These are phyloP conservation scores for Wilhelminamyces savonicus DNA, from an alignment of 805 yeast species.

Conservation along the genomic window DNA sequence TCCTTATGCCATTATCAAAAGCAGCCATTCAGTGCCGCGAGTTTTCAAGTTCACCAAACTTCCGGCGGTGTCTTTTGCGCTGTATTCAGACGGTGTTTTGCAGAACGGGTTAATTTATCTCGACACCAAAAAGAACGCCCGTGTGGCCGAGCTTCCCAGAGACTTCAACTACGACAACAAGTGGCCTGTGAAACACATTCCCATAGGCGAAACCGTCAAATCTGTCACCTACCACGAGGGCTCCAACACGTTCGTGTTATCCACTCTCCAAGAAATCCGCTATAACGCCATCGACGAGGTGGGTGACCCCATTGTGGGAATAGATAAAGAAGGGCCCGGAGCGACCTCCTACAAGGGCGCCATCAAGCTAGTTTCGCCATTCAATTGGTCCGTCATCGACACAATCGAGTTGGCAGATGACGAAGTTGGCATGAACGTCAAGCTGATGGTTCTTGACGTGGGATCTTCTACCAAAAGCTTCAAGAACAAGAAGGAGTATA, in stretches of 20 bases:
- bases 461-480: slow-evolving; percentile 36
- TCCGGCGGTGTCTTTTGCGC: slow-evolving; percentile 62
- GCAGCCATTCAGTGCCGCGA: slow-evolving; percentile 56
- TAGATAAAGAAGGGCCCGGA: slow-evolving; percentile 42
- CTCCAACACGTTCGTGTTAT: slow-evolving; percentile 55
- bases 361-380: slow-evolving; percentile 63
- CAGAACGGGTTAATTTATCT: slow-evolving; percentile 59
- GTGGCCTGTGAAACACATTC: slow-evolving; percentile 50
- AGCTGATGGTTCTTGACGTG: slow-evolving; percentile 45
- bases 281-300: slow-evolving; percentile 73
- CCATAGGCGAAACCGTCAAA: slow-evolving; percentile 56
- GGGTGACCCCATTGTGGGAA: slow-evolving; percentile 55
- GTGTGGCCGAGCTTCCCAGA: slow-evolving; percentile 46
- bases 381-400: slow-evolving; percentile 73
- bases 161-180: slow-evolving; percentile 51
- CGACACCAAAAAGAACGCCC: slow-evolving; percentile 63
- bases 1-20: slow-evolving; percentile 64
- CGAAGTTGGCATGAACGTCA: slow-evolving; percentile 55
- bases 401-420: slow-evolving; percentile 57
- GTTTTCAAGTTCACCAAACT: slow-evolving; percentile 60
- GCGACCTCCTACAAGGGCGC: slow-evolving; percentile 56
- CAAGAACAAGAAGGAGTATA: slow-evolving; percentile 53
- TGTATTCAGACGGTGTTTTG: slow-evolving; percentile 36
- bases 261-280: slow-evolving; percentile 52
- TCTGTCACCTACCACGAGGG: slow-evolving; percentile 64